Conservation (phyloP, 2,329 filamentous ascomycete genomes). For the Epichloe gansuensis region DNA sequence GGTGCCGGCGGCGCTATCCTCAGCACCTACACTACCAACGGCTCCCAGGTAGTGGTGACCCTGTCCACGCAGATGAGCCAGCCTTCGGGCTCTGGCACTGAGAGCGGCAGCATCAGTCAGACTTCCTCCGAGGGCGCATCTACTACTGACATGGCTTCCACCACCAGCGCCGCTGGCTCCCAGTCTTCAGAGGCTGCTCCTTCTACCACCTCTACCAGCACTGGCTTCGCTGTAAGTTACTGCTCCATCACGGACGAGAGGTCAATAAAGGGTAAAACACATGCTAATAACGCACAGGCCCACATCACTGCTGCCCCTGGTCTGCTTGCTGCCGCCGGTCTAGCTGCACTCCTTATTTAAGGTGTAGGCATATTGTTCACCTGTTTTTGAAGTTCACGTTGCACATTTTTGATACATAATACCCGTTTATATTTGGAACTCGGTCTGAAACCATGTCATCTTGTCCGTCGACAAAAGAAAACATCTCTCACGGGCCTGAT, state of each 20-base stretch:
- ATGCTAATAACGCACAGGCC: conserved; percentile 13
- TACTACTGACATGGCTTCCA: conserved; percentile 1
- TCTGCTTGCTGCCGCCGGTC: conserved; percentile 34
- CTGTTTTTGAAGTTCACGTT: conserved; percentile 16
- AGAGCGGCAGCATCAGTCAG: conserved; percentile 9
- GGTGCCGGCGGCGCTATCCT: conserved; percentile 7
- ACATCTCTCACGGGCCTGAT: conserved; percentile 13
- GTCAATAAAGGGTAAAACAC: not conserved
- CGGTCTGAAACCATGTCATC: conserved; percentile 11
- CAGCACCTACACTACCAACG: conserved; percentile 14
- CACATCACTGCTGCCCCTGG: conserved; percentile 34
- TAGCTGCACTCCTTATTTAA: conserved; percentile 38
- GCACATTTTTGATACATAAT: conserved; percentile 31
- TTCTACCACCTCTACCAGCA: conserved; percentile 9
- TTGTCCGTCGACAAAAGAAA: conserved; percentile 11
- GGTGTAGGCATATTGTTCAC: conserved; percentile 5
- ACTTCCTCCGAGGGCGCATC: conserved; percentile 9
- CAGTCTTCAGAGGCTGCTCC: not conserved
- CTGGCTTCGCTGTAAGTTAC: conserved; percentile 18
- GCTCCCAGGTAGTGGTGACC: conserved; percentile 13
- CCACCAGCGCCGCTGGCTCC: not conserved
- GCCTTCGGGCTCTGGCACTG: conserved; percentile 9
- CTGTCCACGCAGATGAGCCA: conserved; percentile 15
- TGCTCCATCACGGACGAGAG: not conserved
- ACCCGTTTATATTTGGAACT: conserved; percentile 22